phyloP scores from a whole-genome alignment of 83 land plant genomes.

The Thuja plicata region DNA sequence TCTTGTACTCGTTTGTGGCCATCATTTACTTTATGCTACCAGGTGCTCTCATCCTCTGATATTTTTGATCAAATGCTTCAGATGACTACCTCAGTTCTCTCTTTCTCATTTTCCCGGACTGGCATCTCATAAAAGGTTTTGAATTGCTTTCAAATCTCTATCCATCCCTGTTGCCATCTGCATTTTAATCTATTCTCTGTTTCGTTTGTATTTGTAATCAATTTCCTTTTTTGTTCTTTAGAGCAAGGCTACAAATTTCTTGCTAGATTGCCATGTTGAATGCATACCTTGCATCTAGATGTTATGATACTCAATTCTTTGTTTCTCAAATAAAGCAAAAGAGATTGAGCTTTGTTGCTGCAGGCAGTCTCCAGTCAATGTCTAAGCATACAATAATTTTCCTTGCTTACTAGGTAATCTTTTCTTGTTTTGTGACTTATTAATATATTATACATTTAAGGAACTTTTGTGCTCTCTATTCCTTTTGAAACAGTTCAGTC shows the following conservation, averaged over 20 bases:
- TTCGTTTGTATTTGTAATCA: not conserved
- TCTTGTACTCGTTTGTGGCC: not conserved
- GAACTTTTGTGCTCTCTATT: not conserved
- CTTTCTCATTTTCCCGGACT: not conserved
- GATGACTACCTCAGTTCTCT: not conserved
- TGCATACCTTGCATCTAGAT: not conserved
- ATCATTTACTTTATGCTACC: not conserved
- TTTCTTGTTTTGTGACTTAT: not conserved
- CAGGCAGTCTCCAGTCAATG: not conserved
- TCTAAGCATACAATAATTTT: not conserved
- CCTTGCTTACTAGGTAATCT: not conserved
- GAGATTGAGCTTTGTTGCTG: not conserved
- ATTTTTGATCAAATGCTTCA: not conserved
- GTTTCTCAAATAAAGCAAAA: not conserved
- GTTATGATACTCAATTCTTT: not conserved
- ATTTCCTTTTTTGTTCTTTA: not conserved
- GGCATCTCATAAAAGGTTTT: not conserved
- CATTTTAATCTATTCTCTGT: too few relatives aligned
- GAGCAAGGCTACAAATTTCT: not conserved
- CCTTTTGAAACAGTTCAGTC: not conserved
- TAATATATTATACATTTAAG: not conserved
- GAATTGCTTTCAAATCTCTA: not conserved
- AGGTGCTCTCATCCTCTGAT: not conserved
- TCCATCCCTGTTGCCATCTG: not conserved
- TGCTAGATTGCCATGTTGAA: not conserved